phyloP scores from a whole-genome alignment of 306 rosid genomes.

The Citrullus colocynthis region DNA sequence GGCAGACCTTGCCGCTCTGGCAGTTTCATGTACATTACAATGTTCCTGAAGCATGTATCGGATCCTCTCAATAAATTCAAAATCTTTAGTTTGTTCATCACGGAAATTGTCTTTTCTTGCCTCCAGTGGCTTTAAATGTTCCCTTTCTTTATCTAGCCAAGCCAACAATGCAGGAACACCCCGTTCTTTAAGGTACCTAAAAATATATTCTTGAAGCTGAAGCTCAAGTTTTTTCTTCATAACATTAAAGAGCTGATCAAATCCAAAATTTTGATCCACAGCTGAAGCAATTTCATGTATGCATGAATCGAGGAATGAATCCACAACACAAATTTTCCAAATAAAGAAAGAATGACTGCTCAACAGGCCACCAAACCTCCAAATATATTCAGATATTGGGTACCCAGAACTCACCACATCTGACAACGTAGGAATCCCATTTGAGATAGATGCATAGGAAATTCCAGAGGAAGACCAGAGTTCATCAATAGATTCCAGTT shows the following conservation, averaged over 20 bases:
- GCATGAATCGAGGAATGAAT: conserved; percentile 82
- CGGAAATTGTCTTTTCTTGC: conserved; percentile 31
- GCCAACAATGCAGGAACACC: conserved; percentile 59
- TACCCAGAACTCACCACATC: conserved; percentile 66
- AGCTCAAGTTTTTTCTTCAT: conserved; percentile 74
- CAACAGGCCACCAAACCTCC: conserved; percentile 66
- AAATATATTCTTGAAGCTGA: conserved; percentile 65
- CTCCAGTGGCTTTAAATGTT: conserved; percentile 53
- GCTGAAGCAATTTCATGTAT: conserved; percentile 73
- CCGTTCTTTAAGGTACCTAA: conserved; percentile 57
- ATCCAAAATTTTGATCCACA: conserved; percentile 79
- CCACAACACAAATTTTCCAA: conserved; percentile 74
- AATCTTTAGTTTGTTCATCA: conserved; percentile 47
- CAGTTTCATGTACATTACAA: conserved; percentile 86
- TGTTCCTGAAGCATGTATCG: conserved; percentile 71
- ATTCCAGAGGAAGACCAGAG: conserved; percentile 37
- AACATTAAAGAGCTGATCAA: conserved; percentile 67
- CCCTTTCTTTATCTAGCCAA: conserved; percentile 63
- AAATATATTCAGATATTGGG: conserved; percentile 59
- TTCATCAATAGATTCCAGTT: conserved; percentile 61
- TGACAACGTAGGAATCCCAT: conserved; percentile 33
- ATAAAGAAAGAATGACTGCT: conserved; percentile 62
- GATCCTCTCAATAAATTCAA: conserved; percentile 45
- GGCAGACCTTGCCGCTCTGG: conserved; percentile 82
- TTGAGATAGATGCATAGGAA: conserved; percentile 28